phyloP scores from a whole-genome alignment of 2,329 filamentous ascomycete species.

The Aspergillus sp. region DNA sequence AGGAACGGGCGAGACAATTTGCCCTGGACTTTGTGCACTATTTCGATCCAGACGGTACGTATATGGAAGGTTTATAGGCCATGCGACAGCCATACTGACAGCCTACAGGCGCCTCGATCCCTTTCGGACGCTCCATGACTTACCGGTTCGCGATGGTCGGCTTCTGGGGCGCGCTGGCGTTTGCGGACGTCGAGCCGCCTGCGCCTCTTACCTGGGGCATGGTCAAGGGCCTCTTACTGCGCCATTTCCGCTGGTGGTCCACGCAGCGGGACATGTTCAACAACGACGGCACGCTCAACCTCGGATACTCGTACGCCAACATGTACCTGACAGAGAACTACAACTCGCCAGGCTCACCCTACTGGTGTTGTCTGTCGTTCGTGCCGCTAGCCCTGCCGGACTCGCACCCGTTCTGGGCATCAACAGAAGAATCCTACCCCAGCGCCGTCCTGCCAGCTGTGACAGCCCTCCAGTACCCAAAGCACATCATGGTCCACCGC shows the following conservation, averaged over 20 bases:
- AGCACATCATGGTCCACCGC: conserved; percentile 68
- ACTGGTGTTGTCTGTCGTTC: conserved; percentile 78
- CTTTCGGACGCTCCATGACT: conserved; percentile 73
- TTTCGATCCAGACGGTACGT: conserved; percentile 68
- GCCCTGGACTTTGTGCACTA: conserved; percentile 73
- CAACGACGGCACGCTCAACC: conserved; percentile 68
- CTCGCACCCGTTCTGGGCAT: conserved; percentile 72
- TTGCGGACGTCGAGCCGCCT: conserved; percentile 71
- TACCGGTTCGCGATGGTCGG: conserved; percentile 85
- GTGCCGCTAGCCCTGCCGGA: conserved; percentile 68
- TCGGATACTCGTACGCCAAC: conserved; percentile 76
- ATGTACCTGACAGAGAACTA: conserved; percentile 83
- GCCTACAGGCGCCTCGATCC: conserved; percentile 58
- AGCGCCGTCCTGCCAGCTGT: conserved; percentile 56
- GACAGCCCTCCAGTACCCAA: conserved; percentile 63
- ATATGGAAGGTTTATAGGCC: too few relatives aligned
- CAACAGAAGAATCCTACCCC: conserved; percentile 61
- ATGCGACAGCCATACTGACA: neutral
- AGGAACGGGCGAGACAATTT: conserved; percentile 62
- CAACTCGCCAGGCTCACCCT: conserved; percentile 70
- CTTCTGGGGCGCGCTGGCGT: conserved; percentile 76
- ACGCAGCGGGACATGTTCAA: conserved; percentile 73
- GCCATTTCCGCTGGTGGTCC: conserved; percentile 78
- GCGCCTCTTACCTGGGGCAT: conserved; percentile 73
- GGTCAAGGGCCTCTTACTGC: conserved; percentile 71